These are phyloP conservation scores for Cruciata laevipes DNA, from an alignment of 257 asterid species.

Conservation along the genomic window DNA sequence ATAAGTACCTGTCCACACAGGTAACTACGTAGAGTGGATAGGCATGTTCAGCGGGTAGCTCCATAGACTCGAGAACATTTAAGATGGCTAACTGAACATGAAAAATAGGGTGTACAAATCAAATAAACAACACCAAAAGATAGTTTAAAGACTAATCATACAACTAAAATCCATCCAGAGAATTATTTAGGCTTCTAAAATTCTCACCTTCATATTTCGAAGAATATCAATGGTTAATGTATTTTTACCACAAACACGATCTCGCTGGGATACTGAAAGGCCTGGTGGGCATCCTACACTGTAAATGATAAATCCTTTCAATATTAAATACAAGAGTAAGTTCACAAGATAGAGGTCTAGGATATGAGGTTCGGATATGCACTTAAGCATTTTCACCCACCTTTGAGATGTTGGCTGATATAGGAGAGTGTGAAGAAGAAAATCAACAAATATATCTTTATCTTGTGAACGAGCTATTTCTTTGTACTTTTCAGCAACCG, in stretches of 20 bases:
- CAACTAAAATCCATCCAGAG: not conserved
- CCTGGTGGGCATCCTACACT: slow-evolving; percentile 74
- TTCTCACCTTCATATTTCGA: slow-evolving; percentile 56
- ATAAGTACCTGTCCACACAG: slow-evolving; percentile 66
- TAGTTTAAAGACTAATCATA: not conserved
- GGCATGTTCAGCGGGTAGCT: slow-evolving; percentile 66
- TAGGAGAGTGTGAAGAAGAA: slow-evolving; percentile 74
- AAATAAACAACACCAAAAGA: slow-evolving; percentile 2
- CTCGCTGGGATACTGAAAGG: slow-evolving; percentile 67
- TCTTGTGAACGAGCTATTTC: slow-evolving; percentile 53
- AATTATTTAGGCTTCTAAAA: not conserved
- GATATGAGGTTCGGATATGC: not conserved
- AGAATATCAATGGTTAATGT: slow-evolving; percentile 48
- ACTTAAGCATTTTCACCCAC: slow-evolving; percentile 29
- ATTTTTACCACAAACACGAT: slow-evolving; percentile 80
- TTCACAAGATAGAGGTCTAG: not conserved
- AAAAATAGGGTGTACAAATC: slow-evolving; percentile 14
- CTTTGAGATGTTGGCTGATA: slow-evolving; percentile 76
- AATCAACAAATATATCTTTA: slow-evolving; percentile 66
- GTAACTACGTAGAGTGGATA: slow-evolving; percentile 84
- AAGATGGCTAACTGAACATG: slow-evolving; percentile 69
- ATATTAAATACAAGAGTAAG: slow-evolving; percentile 14
- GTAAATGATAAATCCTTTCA: slow-evolving; percentile 25
- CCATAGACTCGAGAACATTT: slow-evolving; percentile 66
- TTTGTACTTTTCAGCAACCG: slow-evolving; percentile 49